Evolutionary conservation across 148 eudicot genomes (phyloP), one percentile per base, ranked within the genome.

Genomic region (Suaeda aralocaspica): DNA sequence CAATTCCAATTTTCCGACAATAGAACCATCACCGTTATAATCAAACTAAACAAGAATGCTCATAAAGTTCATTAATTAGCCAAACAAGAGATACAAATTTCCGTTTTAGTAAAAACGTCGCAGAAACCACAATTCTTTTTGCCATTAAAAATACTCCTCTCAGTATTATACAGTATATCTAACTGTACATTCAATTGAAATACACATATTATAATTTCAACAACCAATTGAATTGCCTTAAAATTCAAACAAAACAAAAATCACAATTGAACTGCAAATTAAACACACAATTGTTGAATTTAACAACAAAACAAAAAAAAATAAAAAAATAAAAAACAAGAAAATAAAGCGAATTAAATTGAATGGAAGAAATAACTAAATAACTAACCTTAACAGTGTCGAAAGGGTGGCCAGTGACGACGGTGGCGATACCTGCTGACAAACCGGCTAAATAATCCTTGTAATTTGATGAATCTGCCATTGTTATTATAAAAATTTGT

Each of bases 371-470:
- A 4, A 67, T 41, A 44, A 63, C n/a, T n/a, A n/a, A n/a, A n/a
- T n/a, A n/a, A n/a, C n/a, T n/a, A 60, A 94, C 98, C 97, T 91
- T 91, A 77, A 94, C 92, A 12, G 98, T 94, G 46, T 94, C 98
- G 46, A 94, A 94, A 1, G 98, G 98, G 79, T 94, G 98, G 62
- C 98, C 98, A 48, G 74, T 79, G 75, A 87, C 50, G 45, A 94
- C 98, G 14, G 91, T 91, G 71, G 97, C 77, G 24, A 88, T 84
- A 9, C 98, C 95, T 69, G 95, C 95, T 25, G 86, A 68, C 69
- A 87, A 72, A 59, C 98, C 98, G 13, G 97, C 98, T 55, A 94
- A 77, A 42, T 91, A 91, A 22, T 91, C 89, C 69, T 90, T 93
- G 83, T 84, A 87, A 4, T 77, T 78, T 10, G 82, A 76, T 60